Conservation (phyloP, 495 filamentous ascomycete genomes). For the Penicillium canescens region DNA sequence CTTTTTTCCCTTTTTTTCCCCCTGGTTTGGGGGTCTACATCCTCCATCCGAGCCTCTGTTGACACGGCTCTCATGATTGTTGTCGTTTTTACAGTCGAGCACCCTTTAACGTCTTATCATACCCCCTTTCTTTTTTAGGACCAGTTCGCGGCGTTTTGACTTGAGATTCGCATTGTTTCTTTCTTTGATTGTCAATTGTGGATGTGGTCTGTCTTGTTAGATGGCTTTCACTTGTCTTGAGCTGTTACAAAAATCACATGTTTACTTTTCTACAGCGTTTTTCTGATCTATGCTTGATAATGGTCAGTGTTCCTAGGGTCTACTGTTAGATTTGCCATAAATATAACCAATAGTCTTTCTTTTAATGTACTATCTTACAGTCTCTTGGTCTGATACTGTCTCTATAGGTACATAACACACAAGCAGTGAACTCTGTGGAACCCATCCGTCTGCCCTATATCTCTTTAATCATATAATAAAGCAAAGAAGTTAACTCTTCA, state of each 20-base stretch:
- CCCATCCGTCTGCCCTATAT: no score
- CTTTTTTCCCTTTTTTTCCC: constrained; percentile 6
- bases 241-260: background rate
- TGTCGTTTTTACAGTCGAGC: constrained; percentile 3
- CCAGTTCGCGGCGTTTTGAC: constrained; percentile 13
- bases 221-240: constrained; percentile 3
- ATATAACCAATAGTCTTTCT: background rate
- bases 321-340: no score
- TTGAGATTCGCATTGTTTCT: constrained; percentile 17
- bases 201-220: constrained; percentile 1
- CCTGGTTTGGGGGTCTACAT: background rate
- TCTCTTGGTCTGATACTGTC: no score
- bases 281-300: background rate
- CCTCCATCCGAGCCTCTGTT: background rate
- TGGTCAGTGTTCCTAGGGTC: no score
- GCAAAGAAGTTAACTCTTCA: no score
- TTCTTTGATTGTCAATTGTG: constrained; percentile 1
- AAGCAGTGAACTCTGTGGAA: no score
- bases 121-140: constrained; percentile 16
- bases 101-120: constrained; percentile 19
- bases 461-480: no score
- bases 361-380: no score
- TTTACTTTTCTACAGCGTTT: background rate
- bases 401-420: no score
- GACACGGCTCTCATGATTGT: constrained; percentile 12